These are phyloP conservation scores for Akebia trifoliata DNA, from an alignment of 164 flowering plant species.

Conservation along the genomic window DNA sequence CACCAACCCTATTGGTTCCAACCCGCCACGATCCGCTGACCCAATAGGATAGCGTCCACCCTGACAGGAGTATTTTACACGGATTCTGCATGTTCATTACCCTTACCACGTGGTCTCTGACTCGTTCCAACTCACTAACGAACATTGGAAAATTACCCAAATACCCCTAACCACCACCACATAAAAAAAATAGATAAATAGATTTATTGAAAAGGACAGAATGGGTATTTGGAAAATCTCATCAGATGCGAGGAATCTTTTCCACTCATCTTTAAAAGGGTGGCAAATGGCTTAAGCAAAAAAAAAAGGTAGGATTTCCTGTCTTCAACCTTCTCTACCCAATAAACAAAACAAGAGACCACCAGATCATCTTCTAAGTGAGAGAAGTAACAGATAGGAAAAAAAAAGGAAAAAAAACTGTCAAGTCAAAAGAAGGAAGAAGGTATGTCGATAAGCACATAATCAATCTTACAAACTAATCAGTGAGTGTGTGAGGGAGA, in stretches of 20 bases:
- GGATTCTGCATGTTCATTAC: conserved; percentile 16
- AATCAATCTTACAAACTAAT: too few species aligned
- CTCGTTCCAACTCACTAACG: neutral
- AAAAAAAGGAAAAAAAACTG: neutral
- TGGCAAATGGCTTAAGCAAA: conserved; percentile 51
- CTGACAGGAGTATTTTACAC: conserved; percentile 27
- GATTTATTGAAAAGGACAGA: neutral
- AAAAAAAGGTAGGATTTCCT: conserved; percentile 11
- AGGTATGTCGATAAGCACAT: too few species aligned
- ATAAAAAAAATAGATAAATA: neutral
- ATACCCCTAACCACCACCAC: neutral
- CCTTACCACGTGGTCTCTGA: conserved; percentile 13
- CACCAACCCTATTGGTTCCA: neutral
- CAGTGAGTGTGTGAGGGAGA: conserved; percentile 11
- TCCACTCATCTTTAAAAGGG: conserved; percentile 6
- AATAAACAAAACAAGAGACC: conserved; percentile 19
- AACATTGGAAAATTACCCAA: conserved; percentile 7
- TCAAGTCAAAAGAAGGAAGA: neutral
- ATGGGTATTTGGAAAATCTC: conserved; percentile 4
- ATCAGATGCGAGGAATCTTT: conserved; percentile 8
- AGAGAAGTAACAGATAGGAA: neutral
- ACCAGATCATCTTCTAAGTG: conserved; percentile 12
- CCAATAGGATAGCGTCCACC: conserved; percentile 9
- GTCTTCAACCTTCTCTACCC: conserved; percentile 8
- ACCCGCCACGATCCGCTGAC: neutral